phyloP scores from a whole-genome alignment of 164 flowering plant genomes.

The Aristolochia contorta region DNA sequence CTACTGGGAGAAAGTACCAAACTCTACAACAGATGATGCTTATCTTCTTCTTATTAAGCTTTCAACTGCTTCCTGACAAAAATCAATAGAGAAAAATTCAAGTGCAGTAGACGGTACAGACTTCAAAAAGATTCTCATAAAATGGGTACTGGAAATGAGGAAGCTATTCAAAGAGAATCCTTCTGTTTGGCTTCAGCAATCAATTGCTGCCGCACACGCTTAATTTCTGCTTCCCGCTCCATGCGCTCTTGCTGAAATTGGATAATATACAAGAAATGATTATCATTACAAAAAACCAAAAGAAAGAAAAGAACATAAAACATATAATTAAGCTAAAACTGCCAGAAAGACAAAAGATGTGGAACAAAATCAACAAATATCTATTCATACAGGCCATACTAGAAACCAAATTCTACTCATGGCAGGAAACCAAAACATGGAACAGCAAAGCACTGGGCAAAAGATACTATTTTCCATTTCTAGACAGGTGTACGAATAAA shows the following conservation, averaged over 20 bases:
- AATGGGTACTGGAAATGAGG: no score
- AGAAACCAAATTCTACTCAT: neutral
- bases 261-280: neutral
- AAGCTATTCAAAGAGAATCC: conserved; percentile 20
- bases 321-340: neutral
- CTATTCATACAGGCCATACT: neutral
- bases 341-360: neutral
- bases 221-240: conserved; percentile 52
- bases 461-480: no score
- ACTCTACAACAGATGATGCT: no score
- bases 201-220: conserved; percentile 20
- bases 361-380: neutral
- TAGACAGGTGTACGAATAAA: no score
- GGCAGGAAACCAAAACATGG: no score
- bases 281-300: neutral
- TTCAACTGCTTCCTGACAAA: no score
- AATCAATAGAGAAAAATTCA: no score
- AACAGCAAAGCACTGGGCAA: no score
- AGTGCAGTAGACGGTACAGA: no score
- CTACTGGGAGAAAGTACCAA: no score
- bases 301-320: neutral
- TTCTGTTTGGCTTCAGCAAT: conserved; percentile 17
- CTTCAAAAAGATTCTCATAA: no score
- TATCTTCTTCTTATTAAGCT: no score
- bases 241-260: conserved; percentile 43